A percentile compares a stretch with the other conserved stretches of the same genome.
phyloP scores from a whole-genome alignment of 352 stramenopile genomes.

The Globisporangium radiosum region DNA sequence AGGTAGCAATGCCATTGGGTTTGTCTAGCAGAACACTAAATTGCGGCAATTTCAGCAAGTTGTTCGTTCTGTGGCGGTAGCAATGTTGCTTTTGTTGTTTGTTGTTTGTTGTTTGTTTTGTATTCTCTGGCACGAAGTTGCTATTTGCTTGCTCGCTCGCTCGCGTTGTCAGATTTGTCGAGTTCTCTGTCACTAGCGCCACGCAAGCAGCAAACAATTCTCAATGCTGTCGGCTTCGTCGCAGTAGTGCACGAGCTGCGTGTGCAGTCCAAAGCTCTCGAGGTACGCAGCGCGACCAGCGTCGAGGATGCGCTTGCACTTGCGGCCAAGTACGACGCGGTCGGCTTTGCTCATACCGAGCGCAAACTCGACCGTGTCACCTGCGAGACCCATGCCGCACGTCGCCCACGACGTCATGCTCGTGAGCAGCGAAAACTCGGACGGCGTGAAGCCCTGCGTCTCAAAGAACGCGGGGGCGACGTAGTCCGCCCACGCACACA shows the following conservation, averaged over 20 bases:
- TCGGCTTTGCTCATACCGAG: constrained; percentile 73
- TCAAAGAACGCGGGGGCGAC: constrained; percentile 56
- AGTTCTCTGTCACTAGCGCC: constrained; percentile 14
- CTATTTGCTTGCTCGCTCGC: neutral
- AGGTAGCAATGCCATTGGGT: too few species aligned
- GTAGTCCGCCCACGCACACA: constrained; percentile 71
- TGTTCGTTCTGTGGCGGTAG: too few species aligned
- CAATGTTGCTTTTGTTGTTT: too few species aligned
- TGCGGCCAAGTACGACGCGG: constrained; percentile 48
- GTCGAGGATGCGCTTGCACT: constrained; percentile 78
- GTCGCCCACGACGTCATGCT: constrained; percentile 79
- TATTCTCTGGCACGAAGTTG: too few species aligned
- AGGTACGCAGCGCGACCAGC: constrained; percentile 60
- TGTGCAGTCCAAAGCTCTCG: constrained; percentile 36
- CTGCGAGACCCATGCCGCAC: constrained; percentile 59
- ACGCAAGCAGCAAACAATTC: constrained; percentile 76
- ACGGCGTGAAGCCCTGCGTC: constrained; percentile 37
- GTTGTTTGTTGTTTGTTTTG: too few species aligned
- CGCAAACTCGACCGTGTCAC: constrained; percentile 55
- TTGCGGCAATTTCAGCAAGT: too few species aligned
- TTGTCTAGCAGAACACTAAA: too few species aligned
- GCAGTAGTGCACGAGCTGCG: constrained; percentile 77
- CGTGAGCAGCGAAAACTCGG: constrained; percentile 56
- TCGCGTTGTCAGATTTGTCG: neutral
- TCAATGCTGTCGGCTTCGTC: constrained; percentile 66